Evolutionary conservation across 495 filamentous ascomycete genomes (phyloP).

Genomic region (Neurospora cerealis): DNA sequence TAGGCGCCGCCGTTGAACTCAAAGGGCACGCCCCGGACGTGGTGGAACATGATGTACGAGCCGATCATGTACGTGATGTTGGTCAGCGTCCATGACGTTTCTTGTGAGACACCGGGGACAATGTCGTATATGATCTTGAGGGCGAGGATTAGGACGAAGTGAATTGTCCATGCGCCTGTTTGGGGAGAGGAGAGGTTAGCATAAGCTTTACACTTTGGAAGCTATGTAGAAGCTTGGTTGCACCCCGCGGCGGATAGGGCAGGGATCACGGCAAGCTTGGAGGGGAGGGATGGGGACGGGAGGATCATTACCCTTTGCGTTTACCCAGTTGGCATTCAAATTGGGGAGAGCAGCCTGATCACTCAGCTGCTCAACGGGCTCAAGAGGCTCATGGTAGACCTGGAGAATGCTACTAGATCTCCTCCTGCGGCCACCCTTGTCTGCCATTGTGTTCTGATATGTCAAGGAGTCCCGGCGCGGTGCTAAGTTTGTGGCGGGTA

Average conservation of each 20-base stretch:
- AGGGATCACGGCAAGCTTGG: background rate
- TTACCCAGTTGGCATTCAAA: conserved; percentile 96
- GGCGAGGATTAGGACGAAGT: conserved; percentile 76
- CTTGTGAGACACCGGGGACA: conserved; percentile 87
- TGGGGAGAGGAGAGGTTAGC: conserved; percentile 2
- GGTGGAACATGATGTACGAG: conserved; percentile 99
- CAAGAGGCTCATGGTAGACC: conserved; percentile 81
- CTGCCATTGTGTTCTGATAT: conserved; percentile 31
- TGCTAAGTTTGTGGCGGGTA: conserved; percentile 50
- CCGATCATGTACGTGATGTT: conserved; percentile 99
- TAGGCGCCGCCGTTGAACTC: conserved; percentile 99
- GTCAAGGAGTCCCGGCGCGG: conserved; percentile 32
- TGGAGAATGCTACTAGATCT: conserved; percentile 86
- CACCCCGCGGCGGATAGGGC: background rate
- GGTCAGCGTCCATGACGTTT: conserved; percentile 95
- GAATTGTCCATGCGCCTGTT: conserved; percentile 92
- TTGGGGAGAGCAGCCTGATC: conserved; percentile 93
- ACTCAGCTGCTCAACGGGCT: conserved; percentile 90
- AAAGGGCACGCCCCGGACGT: conserved; percentile 93
- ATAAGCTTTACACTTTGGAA: background rate
- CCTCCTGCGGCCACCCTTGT: conserved; percentile 61
- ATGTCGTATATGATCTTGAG: conserved; percentile 96
- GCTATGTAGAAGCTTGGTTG: background rate
- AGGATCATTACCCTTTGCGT: conserved; percentile 75
- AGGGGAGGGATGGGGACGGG: background rate